phyloP scores from a whole-genome alignment of 2,329 filamentous ascomycete species.

The Davidsoniella australis region DNA sequence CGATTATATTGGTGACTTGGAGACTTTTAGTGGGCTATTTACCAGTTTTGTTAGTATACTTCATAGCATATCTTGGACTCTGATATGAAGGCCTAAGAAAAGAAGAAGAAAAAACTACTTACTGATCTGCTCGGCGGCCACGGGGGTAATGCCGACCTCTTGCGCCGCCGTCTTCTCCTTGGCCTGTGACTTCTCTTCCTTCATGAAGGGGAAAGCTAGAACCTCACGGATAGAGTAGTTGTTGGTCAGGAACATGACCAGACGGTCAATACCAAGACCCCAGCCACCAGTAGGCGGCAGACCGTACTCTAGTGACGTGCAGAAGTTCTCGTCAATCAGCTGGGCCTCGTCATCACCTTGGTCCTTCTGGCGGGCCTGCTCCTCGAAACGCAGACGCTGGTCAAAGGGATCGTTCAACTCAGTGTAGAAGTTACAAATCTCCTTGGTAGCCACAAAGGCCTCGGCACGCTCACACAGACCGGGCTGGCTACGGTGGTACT shows the following conservation, averaged over 20 bases:
- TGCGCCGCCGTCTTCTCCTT: conserved; percentile 42
- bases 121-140: conserved; percentile 40
- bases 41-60: no score
- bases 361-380: conserved; percentile 89
- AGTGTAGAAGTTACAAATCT: conserved; percentile 82
- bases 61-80: no score
- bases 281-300: conserved; percentile 89
- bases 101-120: neutral
- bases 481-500: conserved; percentile 60
- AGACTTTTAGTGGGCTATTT: no score
- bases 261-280: conserved; percentile 88
- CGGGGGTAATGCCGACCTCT: conserved; percentile 40
- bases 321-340: conserved; percentile 90
- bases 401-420: conserved; percentile 90
- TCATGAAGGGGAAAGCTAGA: conserved; percentile 94
- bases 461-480: conserved; percentile 95
- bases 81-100: no score
- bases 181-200: conserved; percentile 46
- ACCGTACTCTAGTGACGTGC: conserved; percentile 73
- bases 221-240: conserved; percentile 93
- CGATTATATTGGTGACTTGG: no score
- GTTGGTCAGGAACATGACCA: conserved; percentile 92
- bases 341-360: conserved; percentile 97
- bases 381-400: conserved; percentile 69
- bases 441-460: conserved; percentile 62